phyloP scores from a whole-genome alignment of 805 yeast species.

The Saccharomycopsis fibuligera region DNA sequence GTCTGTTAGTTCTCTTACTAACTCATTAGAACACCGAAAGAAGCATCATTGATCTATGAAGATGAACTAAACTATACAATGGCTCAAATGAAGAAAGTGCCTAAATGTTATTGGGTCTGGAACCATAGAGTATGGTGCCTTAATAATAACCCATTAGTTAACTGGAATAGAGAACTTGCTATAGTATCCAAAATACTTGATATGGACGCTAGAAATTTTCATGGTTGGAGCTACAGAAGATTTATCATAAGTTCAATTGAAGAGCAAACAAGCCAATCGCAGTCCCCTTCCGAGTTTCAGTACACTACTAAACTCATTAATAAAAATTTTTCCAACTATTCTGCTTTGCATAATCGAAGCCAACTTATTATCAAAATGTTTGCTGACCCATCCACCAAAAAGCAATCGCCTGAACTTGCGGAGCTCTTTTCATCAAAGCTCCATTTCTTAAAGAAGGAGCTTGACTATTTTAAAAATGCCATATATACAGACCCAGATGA shows the following conservation, averaged over 20 bases:
- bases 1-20: too few relatives aligned
- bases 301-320: constrained; percentile 77
- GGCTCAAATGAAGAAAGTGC: constrained; percentile 53
- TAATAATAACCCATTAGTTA: constrained; percentile 41
- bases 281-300: constrained; percentile 51
- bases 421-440: constrained; percentile 27
- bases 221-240: constrained; percentile 94
- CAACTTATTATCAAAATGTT: constrained; percentile 55
- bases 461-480: constrained; percentile 70
- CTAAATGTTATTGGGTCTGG: constrained; percentile 98
- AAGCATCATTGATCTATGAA: constrained; percentile 20
- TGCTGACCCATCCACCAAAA: constrained; percentile 17
- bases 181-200: constrained; percentile 63
- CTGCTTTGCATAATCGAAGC: constrained; percentile 93
- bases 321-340: constrained; percentile 80
- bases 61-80: constrained; percentile 59
- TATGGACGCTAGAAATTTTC: constrained; percentile 79
- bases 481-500: constrained; percentile 91
- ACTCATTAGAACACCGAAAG: too few relatives aligned
- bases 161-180: constrained; percentile 67
- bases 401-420: constrained; percentile 22
- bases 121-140: constrained; percentile 84
- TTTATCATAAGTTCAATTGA: constrained; percentile 45
- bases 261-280: constrained; percentile 24
- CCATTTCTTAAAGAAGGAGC: constrained; percentile 46